Base-by-base conservation (phyloP, 768 basidiomycete species). In the Cubamyces sp. region DNA sequence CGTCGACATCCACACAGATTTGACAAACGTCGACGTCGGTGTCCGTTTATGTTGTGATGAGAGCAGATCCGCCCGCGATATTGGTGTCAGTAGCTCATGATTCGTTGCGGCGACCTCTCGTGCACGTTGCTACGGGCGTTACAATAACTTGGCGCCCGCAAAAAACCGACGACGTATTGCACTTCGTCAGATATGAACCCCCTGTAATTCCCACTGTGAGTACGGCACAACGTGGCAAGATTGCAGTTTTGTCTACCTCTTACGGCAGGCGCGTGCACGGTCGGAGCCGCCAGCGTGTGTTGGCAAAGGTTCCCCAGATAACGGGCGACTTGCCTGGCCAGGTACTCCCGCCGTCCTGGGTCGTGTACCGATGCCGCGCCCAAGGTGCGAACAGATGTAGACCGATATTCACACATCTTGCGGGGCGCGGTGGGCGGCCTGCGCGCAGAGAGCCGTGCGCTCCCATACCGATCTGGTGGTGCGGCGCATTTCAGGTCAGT, bases 191-290 rank as follows among this genome's bases (percentile, higher is more conserved):
- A 28, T 16, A 41, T 41, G 42, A 34, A 37, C 46, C 55, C 55
- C 41, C 26, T 49, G 54, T 19, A n/a, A 9, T 64, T 64, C 63
- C 63, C 63, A 64, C 63, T 64, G 63, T 64, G 63, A 64, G 58
- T 54, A 57, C 49, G 25, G 42, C 48, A 18, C 23, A 41, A 40
- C 43, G 47, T 49, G 41, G 52, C 42, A 41, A 26, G 50, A 49
- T 23, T 47, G 54, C 54, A 46, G 48, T 47, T 43, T 2, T 41
- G 39, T 54, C 34, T 60, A 60, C 63, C 58, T 47, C 28, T 55
- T 60, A 46, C 30, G 58, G 58, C 34, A 60, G 42, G 25, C 37
- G 54, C 58, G 57, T 54, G 45, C 37, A 50, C 57, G 47, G 41
- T n/a, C 57, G 57, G 57, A 21, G 54, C 62, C 57, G 53, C 39